A percentile compares a stretch with the other conserved stretches of the same genome.
phyloP scores from a whole-genome alignment of 2,329 filamentous ascomycete species.

The Pseudopithomyces maydicus region DNA sequence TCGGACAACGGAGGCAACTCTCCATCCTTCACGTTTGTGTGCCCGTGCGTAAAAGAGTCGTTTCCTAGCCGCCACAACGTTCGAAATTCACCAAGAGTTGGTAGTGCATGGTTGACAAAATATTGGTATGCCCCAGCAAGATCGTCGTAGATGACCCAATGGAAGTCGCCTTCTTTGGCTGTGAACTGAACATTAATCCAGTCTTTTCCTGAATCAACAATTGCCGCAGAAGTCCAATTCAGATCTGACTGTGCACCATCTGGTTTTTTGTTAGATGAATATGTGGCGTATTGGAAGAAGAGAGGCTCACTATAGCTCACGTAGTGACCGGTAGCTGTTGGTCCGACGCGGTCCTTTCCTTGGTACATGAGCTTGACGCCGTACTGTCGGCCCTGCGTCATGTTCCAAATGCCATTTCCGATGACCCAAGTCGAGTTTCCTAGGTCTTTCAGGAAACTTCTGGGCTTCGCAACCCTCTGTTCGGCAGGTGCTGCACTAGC shows the following conservation, averaged over 20 bases:
- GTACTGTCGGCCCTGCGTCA: conserved; percentile 46
- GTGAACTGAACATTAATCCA: conserved; percentile 57
- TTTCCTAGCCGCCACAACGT: conserved; percentile 59
- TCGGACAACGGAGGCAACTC: conserved; percentile 51
- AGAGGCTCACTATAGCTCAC: conserved; percentile 50
- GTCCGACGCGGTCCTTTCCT: conserved; percentile 48
- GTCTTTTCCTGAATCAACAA: conserved; percentile 47
- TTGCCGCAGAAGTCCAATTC: conserved; percentile 53
- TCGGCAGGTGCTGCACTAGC: conserved; percentile 23
- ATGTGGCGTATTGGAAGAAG: not conserved
- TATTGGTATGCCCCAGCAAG: conserved; percentile 62
- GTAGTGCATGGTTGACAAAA: conserved; percentile 57
- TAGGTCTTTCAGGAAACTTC: conserved; percentile 41
- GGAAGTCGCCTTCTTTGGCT: conserved; percentile 55
- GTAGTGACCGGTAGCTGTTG: conserved; percentile 49
- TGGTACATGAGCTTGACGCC: conserved; percentile 50
- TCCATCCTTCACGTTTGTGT: conserved; percentile 54
- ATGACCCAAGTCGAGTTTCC: conserved; percentile 44
- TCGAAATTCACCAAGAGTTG: conserved; percentile 56
- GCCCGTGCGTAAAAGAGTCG: conserved; percentile 53
- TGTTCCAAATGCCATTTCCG: conserved; percentile 51
- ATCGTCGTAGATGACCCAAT: conserved; percentile 58
- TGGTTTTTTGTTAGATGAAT: conserved; percentile 22
- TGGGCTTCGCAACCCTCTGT: conserved; percentile 25
- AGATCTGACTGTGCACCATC: conserved; percentile 55